Conservation (phyloP, 2,329 filamentous ascomycete genomes). For the Cordyceps cateniannulata region DNA sequence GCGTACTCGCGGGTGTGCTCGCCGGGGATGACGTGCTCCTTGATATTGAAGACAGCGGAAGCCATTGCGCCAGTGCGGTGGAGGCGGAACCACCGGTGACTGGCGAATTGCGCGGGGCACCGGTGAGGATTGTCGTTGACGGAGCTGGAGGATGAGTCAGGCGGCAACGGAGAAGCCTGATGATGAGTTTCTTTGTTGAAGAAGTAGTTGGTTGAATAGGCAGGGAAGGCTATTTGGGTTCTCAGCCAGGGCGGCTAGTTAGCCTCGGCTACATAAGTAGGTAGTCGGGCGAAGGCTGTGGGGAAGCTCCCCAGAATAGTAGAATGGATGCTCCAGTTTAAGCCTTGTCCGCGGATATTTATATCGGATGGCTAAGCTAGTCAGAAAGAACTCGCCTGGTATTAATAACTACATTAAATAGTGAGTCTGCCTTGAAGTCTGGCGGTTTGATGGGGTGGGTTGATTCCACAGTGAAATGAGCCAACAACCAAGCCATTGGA, state of each 20-base stretch:
- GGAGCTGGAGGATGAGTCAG: background rate
- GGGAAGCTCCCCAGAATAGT: background rate
- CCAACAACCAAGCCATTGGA: no score
- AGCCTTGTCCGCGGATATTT: background rate
- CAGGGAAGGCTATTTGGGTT: background rate
- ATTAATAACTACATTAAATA: no score
- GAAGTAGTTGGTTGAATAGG: background rate
- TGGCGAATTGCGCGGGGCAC: background rate
- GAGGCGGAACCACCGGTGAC: background rate
- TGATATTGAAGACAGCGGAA: slow-evolving; percentile 51
- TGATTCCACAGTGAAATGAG: no score
- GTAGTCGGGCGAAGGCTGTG: background rate
- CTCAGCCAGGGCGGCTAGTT: background rate
- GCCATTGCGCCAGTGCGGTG: background rate
- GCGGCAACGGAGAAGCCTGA: background rate
- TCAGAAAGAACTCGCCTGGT: no score
- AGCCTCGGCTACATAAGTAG: slow-evolving; percentile 1
- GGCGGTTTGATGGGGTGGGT: no score
- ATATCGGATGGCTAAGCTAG: no score
- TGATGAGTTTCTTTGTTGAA: background rate
- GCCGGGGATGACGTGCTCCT: slow-evolving; percentile 66
- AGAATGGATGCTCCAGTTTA: background rate
- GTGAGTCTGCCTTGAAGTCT: background rate
- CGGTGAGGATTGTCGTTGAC: no score
- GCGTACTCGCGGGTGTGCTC: slow-evolving; percentile 81